phyloP scores from a whole-genome alignment of 192 early-diverging fungal species.

The Thamnidium elegans region DNA sequence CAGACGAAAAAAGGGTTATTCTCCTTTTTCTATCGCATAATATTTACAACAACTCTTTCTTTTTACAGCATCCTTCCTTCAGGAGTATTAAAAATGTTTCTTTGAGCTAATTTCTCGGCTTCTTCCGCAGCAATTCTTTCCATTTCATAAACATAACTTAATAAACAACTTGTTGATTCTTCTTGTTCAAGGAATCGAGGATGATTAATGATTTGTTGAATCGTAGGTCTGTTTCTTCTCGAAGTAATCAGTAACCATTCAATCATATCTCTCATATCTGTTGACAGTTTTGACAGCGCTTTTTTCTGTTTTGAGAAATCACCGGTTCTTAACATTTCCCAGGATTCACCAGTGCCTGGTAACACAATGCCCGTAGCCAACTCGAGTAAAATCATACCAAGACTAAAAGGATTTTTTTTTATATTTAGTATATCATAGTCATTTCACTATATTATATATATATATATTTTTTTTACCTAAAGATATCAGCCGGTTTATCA shows the following conservation, averaged over 20 bases:
- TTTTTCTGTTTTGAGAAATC: slow-evolving; percentile 61
- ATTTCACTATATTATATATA: background rate
- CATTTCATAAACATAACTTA: background rate
- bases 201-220: slow-evolving; percentile 51
- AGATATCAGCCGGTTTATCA: slow-evolving; percentile 83
- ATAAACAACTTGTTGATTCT: background rate
- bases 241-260: slow-evolving; percentile 64
- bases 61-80: background rate
- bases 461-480: slow-evolving; percentile 51
- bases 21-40: background rate
- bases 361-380: slow-evolving; percentile 80
- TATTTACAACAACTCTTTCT: background rate
- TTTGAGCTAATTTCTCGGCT: background rate
- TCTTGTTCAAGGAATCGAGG: slow-evolving; percentile 17
- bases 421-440: background rate
- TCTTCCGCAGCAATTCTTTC: background rate
- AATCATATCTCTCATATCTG: slow-evolving; percentile 60
- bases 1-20: background rate
- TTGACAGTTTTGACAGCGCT: slow-evolving; percentile 40
- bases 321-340: slow-evolving; percentile 80
- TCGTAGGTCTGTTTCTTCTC: slow-evolving; percentile 51
- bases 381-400: slow-evolving; percentile 89
- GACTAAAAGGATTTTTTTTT: slow-evolving; percentile 42
- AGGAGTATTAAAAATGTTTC: background rate
- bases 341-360: slow-evolving; percentile 85